Evolutionary conservation across 169 alveolate species (phyloP).

Genomic region (Plasmodium yoelii): DNA sequence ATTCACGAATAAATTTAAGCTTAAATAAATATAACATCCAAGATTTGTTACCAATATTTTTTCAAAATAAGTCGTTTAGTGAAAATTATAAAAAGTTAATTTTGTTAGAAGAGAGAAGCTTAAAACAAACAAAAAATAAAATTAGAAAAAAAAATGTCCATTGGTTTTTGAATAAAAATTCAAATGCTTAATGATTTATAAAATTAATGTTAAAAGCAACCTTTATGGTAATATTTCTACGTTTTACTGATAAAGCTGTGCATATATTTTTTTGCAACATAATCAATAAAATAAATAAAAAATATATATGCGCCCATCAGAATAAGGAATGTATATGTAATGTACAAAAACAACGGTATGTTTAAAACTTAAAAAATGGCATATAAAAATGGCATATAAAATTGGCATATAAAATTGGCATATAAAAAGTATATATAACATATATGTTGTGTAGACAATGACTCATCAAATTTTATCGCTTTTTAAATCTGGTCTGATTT

Average conservation of each 20-base stretch:
- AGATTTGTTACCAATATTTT: conserved; percentile 44
- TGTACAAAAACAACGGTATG: not conserved
- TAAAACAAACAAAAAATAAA: conserved; percentile 41
- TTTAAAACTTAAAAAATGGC: not conserved
- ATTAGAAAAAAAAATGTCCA: conserved; percentile 48
- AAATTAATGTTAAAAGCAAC: too few relatives aligned
- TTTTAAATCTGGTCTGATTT: conserved; percentile 35
- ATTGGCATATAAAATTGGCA: too few relatives aligned
- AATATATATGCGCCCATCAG: not conserved
- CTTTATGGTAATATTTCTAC: too few relatives aligned
- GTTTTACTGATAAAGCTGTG: too few relatives aligned
- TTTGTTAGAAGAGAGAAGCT: conserved; percentile 52
- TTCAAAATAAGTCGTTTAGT: conserved; percentile 50
- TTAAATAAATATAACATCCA: conserved; percentile 53
- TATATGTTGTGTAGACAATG: too few relatives aligned
- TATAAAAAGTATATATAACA: too few relatives aligned
- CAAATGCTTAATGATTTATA: conserved; percentile 2
- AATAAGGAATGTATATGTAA: not conserved
- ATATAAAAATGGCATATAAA: too few relatives aligned
- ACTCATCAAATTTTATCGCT: conserved; percentile 3
- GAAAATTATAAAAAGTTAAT: conserved; percentile 58
- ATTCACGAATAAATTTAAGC: conserved; percentile 25
- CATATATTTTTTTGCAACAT: too few relatives aligned
- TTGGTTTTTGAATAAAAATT: conserved; percentile 54
- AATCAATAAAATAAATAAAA: too few relatives aligned